Evolutionary conservation across 2,329 filamentous ascomycete species (phyloP).

Genomic region (Spiromastix sp.): DNA sequence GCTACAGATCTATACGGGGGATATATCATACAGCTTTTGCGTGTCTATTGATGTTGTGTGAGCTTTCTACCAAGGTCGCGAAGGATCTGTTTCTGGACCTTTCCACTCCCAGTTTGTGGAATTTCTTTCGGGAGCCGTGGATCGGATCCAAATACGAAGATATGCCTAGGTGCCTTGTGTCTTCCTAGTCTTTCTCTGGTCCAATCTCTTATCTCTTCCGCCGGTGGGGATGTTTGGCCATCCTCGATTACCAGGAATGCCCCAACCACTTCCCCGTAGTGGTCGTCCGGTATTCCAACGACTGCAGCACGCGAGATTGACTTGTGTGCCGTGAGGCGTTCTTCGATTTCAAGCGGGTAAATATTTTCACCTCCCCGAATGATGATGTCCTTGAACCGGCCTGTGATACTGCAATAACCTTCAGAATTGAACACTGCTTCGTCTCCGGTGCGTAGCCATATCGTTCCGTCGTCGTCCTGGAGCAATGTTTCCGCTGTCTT

Average conservation of each 20-base stretch:
- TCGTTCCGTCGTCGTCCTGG: constrained; percentile 46
- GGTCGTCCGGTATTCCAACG: constrained; percentile 57
- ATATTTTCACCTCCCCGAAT: constrained; percentile 66
- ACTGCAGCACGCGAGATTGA: constrained; percentile 55
- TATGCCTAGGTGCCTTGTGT: constrained; percentile 59
- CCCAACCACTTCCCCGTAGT: constrained; percentile 63
- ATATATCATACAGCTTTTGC: too few relatives aligned
- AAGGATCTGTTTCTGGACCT: constrained; percentile 54
- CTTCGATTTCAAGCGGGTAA: constrained; percentile 66
- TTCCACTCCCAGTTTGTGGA: constrained; percentile 61
- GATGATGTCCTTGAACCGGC: constrained; percentile 70
- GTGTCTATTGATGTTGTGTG: too few relatives aligned
- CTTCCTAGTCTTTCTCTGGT: constrained; percentile 50
- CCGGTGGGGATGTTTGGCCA: constrained; percentile 31
- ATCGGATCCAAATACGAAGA: constrained; percentile 67
- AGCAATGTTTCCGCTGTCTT: constrained; percentile 65
- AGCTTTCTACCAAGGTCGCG: constrained; percentile 36
- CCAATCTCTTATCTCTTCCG: constrained; percentile 52
- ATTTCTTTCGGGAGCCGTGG: constrained; percentile 35
- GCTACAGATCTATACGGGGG: too few relatives aligned
- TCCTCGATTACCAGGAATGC: constrained; percentile 42
- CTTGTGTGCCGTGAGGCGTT: constrained; percentile 56
- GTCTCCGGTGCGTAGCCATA: constrained; percentile 59
- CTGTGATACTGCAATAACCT: constrained; percentile 63
- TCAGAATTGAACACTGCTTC: constrained; percentile 42